Conservation (phyloP, 1,284 basidiomycete species). For the Xerocomus amazonicus region DNA sequence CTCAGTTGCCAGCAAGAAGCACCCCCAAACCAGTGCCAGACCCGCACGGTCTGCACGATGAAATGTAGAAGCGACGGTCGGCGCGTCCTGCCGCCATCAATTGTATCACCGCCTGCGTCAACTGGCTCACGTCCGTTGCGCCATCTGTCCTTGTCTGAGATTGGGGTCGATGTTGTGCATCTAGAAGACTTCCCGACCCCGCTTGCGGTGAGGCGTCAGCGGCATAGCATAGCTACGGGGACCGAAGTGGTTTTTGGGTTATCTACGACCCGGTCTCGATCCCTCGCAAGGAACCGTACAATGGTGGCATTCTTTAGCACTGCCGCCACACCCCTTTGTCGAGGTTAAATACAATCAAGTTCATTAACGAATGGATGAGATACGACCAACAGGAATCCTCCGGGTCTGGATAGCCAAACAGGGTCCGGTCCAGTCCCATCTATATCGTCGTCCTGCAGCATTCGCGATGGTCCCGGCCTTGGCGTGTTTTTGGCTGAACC, state of each 20-base stretch:
- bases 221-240: constrained; percentile 36
- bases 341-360: neutral
- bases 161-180: constrained; percentile 35
- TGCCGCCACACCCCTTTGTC: neutral
- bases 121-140: too few species aligned
- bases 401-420: too few species aligned
- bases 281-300: constrained; percentile 34
- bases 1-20: constrained; percentile 24
- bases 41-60: constrained; percentile 25
- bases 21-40: constrained; percentile 32
- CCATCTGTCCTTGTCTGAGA: constrained; percentile 17
- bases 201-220: constrained; percentile 15
- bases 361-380: too few species aligned
- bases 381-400: too few species aligned
- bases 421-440: too few species aligned
- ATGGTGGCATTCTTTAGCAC: too few species aligned
- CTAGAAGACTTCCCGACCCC: constrained; percentile 17
- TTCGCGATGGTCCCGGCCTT: too few species aligned
- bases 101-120: too few species aligned
- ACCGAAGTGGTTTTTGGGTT: constrained; percentile 30
- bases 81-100: neutral
- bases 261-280: constrained; percentile 35
- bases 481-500: too few species aligned
- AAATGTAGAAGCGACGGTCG: constrained; percentile 3
- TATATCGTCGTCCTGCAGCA: too few species aligned